phyloP scores from a whole-genome alignment of 495 filamentous ascomycete genomes.

The Penicillium egyptiacum region DNA sequence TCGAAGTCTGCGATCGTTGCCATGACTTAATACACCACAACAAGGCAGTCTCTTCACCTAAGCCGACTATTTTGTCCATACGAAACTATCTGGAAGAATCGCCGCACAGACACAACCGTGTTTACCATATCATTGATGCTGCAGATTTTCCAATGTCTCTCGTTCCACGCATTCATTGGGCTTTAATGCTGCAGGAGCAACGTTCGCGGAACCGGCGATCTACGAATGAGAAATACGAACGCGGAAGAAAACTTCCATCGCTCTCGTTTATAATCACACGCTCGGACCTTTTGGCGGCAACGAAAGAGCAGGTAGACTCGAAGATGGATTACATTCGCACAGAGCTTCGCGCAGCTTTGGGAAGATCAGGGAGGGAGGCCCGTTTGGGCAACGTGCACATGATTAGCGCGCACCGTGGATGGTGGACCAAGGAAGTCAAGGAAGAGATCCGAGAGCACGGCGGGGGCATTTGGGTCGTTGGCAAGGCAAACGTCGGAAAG shows the following conservation, averaged over 20 bases:
- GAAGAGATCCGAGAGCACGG: slow-evolving; percentile 77
- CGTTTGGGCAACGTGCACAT: slow-evolving; percentile 81
- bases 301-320: slow-evolving; percentile 73
- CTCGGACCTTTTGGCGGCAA: slow-evolving; percentile 78
- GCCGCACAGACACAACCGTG: slow-evolving; percentile 81
- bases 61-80: slow-evolving; percentile 77
- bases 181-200: slow-evolving; percentile 62
- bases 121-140: slow-evolving; percentile 97
- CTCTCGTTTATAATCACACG: slow-evolving; percentile 89
- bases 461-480: slow-evolving; percentile 94
- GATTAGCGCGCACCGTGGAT: slow-evolving; percentile 76
- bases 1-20: slow-evolving; percentile 77
- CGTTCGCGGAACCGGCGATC: slow-evolving; percentile 76
- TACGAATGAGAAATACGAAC: slow-evolving; percentile 57
- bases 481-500: slow-evolving; percentile 97
- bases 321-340: slow-evolving; percentile 79
- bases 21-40: slow-evolving; percentile 76
- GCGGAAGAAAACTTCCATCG: slow-evolving; percentile 58
- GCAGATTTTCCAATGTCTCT: slow-evolving; percentile 96
- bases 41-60: slow-evolving; percentile 63
- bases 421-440: slow-evolving; percentile 87
- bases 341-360: slow-evolving; percentile 71
- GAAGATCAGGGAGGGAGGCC: slow-evolving; percentile 56
- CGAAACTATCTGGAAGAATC: slow-evolving; percentile 80
- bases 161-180: slow-evolving; percentile 60